Conservation (phyloP, 495 filamentous ascomycete species). For the Daldinia bambusicola region DNA sequence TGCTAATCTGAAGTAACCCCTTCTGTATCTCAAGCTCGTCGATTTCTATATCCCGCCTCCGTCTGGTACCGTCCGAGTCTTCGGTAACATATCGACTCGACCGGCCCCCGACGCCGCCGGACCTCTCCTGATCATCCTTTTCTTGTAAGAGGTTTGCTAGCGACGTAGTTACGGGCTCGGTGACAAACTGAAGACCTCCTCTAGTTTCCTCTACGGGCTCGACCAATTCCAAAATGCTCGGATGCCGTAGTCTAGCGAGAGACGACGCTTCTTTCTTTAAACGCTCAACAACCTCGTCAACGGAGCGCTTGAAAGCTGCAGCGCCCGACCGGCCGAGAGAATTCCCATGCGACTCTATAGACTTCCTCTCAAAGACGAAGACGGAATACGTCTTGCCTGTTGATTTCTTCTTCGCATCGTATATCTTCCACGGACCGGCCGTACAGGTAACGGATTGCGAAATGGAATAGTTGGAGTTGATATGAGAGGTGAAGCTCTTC, state of each 20-base stretch:
- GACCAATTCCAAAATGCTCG: slow-evolving; percentile 88
- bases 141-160: slow-evolving; percentile 84
- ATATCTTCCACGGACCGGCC: slow-evolving; percentile 96
- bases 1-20: slow-evolving; percentile 89
- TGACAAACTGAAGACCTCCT: slow-evolving; percentile 95
- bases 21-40: slow-evolving; percentile 99
- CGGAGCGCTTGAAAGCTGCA: slow-evolving; percentile 74
- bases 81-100: slow-evolving; percentile 84
- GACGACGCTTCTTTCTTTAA: slow-evolving; percentile 90
- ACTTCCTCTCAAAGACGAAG: slow-evolving; percentile 93
- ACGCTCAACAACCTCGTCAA: slow-evolving; percentile 89
- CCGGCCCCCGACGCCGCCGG: slow-evolving; percentile 71
- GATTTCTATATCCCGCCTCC: slow-evolving; percentile 87
- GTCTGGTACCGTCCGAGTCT: slow-evolving; percentile 75
- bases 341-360: slow-evolving; percentile 74
- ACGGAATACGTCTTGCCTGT: slow-evolving; percentile 88
- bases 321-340: slow-evolving; percentile 65
- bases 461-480: slow-evolving; percentile 87
- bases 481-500: slow-evolving; percentile 90
- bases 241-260: slow-evolving; percentile 86
- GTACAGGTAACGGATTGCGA: slow-evolving; percentile 72
- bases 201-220: slow-evolving; percentile 96
- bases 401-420: slow-evolving; percentile 95
- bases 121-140: slow-evolving; percentile 88
- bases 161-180: slow-evolving; percentile 87